A percentile compares a stretch with the other conserved stretches of the same genome.
These are phyloP conservation scores for Phanerodontia chrysosporium DNA, from an alignment of 768 basidiomycete species.

Conservation along the genomic window DNA sequence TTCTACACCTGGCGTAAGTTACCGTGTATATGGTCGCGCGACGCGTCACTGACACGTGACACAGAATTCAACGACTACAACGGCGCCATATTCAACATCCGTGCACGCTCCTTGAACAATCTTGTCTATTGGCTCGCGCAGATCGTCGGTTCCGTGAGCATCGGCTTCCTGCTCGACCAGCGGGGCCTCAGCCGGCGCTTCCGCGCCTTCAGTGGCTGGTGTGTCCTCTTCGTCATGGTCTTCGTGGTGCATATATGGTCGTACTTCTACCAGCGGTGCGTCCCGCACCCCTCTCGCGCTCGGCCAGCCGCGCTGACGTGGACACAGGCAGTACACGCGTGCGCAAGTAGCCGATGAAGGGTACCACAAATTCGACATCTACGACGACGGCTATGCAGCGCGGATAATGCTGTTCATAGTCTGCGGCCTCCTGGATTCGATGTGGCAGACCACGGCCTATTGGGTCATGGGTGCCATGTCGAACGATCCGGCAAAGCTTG, in stretches of 20 bases:
- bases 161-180: conserved; percentile 67
- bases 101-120: conserved; percentile 71
- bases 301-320: background rate
- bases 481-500: conserved; percentile 75
- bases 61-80: conserved; percentile 80
- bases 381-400: conserved; percentile 48
- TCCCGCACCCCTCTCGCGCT: background rate
- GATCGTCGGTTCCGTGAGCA: conserved; percentile 68
- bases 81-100: conserved; percentile 75
- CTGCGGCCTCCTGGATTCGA: conserved; percentile 72
- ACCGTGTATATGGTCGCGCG: background rate
- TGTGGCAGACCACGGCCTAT: conserved; percentile 84
- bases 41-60: background rate
- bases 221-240: conserved; percentile 54
- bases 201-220: conserved; percentile 72
- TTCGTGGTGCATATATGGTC: conserved; percentile 73
- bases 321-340: conserved; percentile 52
- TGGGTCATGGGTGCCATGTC: conserved; percentile 87
- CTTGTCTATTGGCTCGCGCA: conserved; percentile 79
- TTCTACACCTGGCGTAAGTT: conserved; percentile 79
- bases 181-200: conserved; percentile 51
- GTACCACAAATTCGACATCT: conserved; percentile 52
- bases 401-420: conserved; percentile 63
- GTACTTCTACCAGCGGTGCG: conserved; percentile 49
- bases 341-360: conserved; percentile 31